Base-by-base conservation (phyloP, 2,329 filamentous ascomycete species). In the Colletotrichum incanum region DNA sequence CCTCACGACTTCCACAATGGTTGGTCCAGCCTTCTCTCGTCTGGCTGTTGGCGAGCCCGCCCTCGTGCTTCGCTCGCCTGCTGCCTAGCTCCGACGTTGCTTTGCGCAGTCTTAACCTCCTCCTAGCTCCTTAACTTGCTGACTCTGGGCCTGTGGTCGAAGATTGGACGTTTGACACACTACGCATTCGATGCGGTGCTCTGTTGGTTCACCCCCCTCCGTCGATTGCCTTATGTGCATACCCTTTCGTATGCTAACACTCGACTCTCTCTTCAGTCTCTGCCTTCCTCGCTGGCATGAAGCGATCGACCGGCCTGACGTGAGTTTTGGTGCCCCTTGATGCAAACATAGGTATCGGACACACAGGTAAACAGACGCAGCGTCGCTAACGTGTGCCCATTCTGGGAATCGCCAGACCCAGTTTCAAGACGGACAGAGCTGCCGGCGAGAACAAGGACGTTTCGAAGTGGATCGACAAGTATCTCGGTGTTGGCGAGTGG, bases 101-200 rank as follows among this genome's bases (percentile, higher is more conserved):
- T 68, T 37, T 67, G 65, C 76, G 77, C 80, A 82, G 81, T 84
- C 82, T 84, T 84, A 85, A 83, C 81, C 81, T 82, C 77, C 75
- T 75, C 75, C 80, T 83, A 91, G 88, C 83, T 91, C 82, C 88
- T 91, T 85, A 87, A 91, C 85, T 86, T 91, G 84, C 90, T 92
- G 86, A 91, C 89, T 82, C 88, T 93, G 85, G 90, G 88, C 82
- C 85, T 92, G 77, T 90, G 86, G 88, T 87, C 86, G 85, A 92
- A 98, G 96, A 89, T 98, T 85, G 96, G 95, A 87, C 92, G 93
- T 84, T 86, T 98, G 79, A 93, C 94, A 82, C 96, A 98, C 86
- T 98, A 97, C 87, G 94, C 95, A 80, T 96, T 98, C 83, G 96
- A 98, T 85, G 96, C 96, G 75, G 94, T 98, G 77, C 91, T 98